Evolutionary conservation across 495 filamentous ascomycete genomes (phyloP), one percentile per base, ranked within the genome.

Genomic region (Aspergillus bertholletiae): DNA sequence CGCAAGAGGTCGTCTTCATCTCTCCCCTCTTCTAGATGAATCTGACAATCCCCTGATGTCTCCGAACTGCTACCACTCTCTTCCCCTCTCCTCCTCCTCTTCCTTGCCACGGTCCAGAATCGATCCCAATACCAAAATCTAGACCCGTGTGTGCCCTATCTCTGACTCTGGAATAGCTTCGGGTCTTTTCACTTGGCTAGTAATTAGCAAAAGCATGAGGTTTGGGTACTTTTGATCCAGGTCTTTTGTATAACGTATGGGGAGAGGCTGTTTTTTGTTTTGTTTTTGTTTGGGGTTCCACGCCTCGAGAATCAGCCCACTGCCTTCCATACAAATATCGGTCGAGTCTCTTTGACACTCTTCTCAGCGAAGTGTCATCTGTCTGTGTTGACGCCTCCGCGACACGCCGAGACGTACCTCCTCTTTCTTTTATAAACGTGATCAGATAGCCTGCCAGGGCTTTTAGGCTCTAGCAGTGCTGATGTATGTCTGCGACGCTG

Each of bases 401-500:
- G 39, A 8, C 39, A 22, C 20, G 3, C n/a, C 22, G 8, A 21
- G 18, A 43, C 11, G 20, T 43, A 22, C 37, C 12, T 20, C 34
- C 26, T 30, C 22, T n/a, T 17, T 49, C 22, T 30, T 13, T 49
- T 21, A 7, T 49, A n/a, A 13, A 40, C 24, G 17, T 23, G 22
- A 24, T 44, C 17, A 24, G 62, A 61, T 53, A 61, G 62, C 64
- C 60, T 69, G 67, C 67, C 64, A 62, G 72, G 69, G 67, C 67
- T 68, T 64, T 55, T 51, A 53, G 56, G 63, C 65, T 72, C 73
- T 75, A 67, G 72, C 70, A 62, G 65, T 53, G 62, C 68, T 61
- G 66, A 69, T 72, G 70, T 62, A 73, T 74, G 73, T 68, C 72
- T 61, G 70, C 63, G 58, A 69, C 64, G 65, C 68, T 74, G 60